Base-by-base conservation (phyloP, 2,329 filamentous ascomycete genomes). In the Coniella vitis region DNA sequence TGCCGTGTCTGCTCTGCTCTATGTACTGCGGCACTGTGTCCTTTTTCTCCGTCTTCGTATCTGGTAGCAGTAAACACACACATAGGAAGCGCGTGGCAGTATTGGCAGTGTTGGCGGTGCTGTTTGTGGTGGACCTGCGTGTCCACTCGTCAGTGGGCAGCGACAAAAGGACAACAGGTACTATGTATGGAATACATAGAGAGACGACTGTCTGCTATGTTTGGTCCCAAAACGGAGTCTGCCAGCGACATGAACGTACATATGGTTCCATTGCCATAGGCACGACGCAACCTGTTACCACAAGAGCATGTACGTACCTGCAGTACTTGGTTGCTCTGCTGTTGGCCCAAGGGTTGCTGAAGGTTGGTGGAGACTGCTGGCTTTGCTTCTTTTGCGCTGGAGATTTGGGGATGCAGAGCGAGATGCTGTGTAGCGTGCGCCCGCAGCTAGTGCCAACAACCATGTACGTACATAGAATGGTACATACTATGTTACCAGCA, bases 101-200 rank as follows among this genome's bases (percentile, higher is more conserved):
- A n/a, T n/a, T n/a, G n/a, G n/a, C n/a, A 29, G 25, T 32, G 39
- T 34, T 42, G 25, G 25, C 39, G 32, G 25, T 16, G 20, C 16
- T 19, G 9, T 9, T 32, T 29, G 25, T 29, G 25, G 39, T 42
- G 39, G 39, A 14, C 39, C 39, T 34, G 39, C 16, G 12, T 42
- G 22, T 31, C 39, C 39, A 12, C 25, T 42, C 21, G 14, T 21
- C 38, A 40, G 21, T 19, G 38, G 38, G n/a, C 9, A 16, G 17
- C 13, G 10, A 42, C 39, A 42, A 42, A 32, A 42, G 39, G 39
- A 17, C 39, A 34, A n/a, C n/a, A n/a, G n/a, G n/a, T n/a, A n/a
- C n/a, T n/a, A n/a, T n/a, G n/a, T n/a, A n/a, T n/a, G n/a, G n/a
- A n/a, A n/a, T n/a, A n/a, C n/a, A n/a, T n/a, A n/a, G n/a, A n/a